Evolutionary conservation across 805 yeast species (phyloP).

Genomic region (Candida verbasci): DNA sequence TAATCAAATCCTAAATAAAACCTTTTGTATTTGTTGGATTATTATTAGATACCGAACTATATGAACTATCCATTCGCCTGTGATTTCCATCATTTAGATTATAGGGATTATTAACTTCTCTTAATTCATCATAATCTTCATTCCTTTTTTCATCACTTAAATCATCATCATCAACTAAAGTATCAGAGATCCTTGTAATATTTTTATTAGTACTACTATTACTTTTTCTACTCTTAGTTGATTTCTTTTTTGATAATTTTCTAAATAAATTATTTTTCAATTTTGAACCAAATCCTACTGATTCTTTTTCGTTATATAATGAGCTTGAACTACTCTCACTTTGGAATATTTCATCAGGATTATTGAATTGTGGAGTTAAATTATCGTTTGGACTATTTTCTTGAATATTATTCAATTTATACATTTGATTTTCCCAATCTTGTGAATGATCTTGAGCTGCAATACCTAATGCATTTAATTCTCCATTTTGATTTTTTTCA

Average conservation of each 20-base stretch:
- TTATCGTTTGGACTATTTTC: not conserved
- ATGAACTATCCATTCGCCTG: constrained; percentile 21
- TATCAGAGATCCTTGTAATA: constrained; percentile 23
- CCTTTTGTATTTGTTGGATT: constrained; percentile 24
- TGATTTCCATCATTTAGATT: constrained; percentile 11
- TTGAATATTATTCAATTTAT: constrained; percentile 33
- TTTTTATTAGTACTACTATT: constrained; percentile 10
- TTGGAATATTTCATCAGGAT: constrained; percentile 3
- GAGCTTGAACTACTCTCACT: not conserved
- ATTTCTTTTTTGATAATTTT: constrained; percentile 31
- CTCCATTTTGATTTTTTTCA: constrained; percentile 24
- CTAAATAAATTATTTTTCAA: constrained; percentile 41
- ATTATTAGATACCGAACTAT: constrained; percentile 15
- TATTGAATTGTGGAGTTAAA: not conserved
- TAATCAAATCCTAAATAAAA: too few relatives aligned
- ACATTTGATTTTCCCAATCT: constrained; percentile 70
- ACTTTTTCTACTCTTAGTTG: constrained; percentile 18
- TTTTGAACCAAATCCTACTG: constrained; percentile 33
- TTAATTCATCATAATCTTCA: constrained; percentile 6
- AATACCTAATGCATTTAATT: constrained; percentile 67
- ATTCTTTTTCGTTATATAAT: constrained; percentile 3
- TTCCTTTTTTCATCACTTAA: constrained; percentile 2
- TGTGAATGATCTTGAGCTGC: constrained; percentile 80
- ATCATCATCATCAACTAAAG: constrained; percentile 14
- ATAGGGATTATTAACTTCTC: not conserved